These are phyloP conservation scores for Sporothrix pallida DNA, from an alignment of 2,329 filamentous ascomycete species.

Conservation along the genomic window DNA sequence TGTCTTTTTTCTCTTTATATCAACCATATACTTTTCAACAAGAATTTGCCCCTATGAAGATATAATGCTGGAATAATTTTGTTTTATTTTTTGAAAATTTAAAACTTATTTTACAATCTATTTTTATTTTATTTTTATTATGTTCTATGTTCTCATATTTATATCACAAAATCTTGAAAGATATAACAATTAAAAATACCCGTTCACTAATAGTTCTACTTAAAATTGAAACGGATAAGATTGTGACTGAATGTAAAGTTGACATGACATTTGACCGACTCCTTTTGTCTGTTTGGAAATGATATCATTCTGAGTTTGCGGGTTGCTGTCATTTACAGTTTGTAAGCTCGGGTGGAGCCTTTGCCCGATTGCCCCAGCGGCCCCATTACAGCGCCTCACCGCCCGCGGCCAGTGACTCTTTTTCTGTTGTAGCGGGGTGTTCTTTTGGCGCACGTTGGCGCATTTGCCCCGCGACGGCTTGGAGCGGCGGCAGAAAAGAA, in stretches of 20 bases:
- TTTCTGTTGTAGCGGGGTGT: background rate
- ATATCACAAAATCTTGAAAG: background rate
- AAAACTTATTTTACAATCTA: background rate
- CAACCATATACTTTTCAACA: too few relatives aligned
- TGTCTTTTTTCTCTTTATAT: too few relatives aligned
- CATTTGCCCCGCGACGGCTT: conserved; percentile 16
- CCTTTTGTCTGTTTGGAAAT: background rate
- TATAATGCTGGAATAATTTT: background rate
- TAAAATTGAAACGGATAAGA: background rate
- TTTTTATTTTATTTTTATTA: background rate
- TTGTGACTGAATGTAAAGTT: background rate
- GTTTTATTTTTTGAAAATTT: background rate
- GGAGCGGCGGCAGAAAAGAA: conserved; percentile 20
- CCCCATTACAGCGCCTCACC: background rate
- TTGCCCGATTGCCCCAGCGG: background rate
- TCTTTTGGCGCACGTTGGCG: background rate
- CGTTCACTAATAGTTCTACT: background rate
- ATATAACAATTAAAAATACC: background rate
- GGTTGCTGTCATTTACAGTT: background rate
- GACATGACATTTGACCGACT: too few relatives aligned
- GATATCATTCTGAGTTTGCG: conserved; percentile 13
- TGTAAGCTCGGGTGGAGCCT: conserved; percentile 26
- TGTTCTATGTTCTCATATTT: background rate
- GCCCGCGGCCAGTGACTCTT: conserved; percentile 8
- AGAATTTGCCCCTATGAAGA: too few relatives aligned